Evolutionary conservation across 2,329 filamentous ascomycete species (phyloP).

Genomic region (Exophiala spinifera): DNA sequence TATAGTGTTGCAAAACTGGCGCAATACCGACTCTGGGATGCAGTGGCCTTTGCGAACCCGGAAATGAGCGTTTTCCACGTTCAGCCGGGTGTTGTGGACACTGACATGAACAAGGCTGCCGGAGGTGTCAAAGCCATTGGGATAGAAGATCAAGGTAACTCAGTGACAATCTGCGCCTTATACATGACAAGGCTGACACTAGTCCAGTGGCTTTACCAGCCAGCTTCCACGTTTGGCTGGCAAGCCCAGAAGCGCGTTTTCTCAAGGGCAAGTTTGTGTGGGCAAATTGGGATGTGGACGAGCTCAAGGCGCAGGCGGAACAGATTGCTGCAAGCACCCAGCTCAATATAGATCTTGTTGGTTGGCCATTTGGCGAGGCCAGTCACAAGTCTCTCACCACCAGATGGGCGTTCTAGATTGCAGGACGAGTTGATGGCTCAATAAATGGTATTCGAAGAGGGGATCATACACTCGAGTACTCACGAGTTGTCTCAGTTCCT

Average conservation of each 20-base stretch:
- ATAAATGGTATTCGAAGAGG: too few species aligned
- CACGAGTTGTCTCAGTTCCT: too few species aligned
- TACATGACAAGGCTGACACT: conserved; percentile 1
- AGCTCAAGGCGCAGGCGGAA: conserved; percentile 5
- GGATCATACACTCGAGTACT: too few species aligned
- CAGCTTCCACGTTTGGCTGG: conserved; percentile 46
- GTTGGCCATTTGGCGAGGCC: conserved; percentile 7
- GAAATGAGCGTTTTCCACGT: conserved; percentile 40
- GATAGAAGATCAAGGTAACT: conserved; percentile 26
- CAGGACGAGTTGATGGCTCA: too few species aligned
- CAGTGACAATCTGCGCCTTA: conserved; percentile 11
- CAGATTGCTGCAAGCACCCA: conserved; percentile 1
- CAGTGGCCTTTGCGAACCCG: conserved; percentile 40
- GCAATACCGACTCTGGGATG: conserved; percentile 41
- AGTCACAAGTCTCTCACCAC: too few species aligned
- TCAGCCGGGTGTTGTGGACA: conserved; percentile 40
- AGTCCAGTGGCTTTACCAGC: conserved; percentile 34
- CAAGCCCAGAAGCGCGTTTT: conserved; percentile 46
- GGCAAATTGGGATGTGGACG: conserved; percentile 21
- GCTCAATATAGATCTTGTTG: conserved; percentile 8
- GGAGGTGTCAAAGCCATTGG: conserved; percentile 26
- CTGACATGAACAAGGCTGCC: conserved; percentile 10
- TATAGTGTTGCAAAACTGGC: conserved; percentile 46
- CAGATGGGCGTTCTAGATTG: too few species aligned
- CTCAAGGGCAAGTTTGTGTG: conserved; percentile 39